phyloP scores from a whole-genome alignment of 2,329 filamentous ascomycete species.

The Hymenoscyphus fructigenus region DNA sequence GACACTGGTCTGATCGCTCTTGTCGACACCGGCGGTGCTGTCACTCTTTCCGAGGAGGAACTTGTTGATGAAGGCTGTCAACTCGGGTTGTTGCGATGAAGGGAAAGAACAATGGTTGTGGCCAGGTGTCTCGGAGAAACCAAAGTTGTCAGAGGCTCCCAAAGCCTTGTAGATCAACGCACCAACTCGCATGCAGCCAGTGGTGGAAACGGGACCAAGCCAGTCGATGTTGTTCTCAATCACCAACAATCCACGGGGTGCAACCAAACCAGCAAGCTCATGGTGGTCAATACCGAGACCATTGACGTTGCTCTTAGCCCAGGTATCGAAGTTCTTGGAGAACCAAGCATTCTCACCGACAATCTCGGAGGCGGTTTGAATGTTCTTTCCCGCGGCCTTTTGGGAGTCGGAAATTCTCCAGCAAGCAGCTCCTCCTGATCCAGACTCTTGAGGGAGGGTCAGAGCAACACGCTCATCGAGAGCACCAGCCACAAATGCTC shows the following conservation, averaged over 20 bases:
- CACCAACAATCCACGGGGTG: conserved; percentile 55
- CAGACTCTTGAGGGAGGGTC: conserved; percentile 62
- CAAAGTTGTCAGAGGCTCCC: conserved; percentile 51
- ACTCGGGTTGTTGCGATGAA: conserved; percentile 43
- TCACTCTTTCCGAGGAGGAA: conserved; percentile 41
- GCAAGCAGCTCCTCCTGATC: conserved; percentile 59
- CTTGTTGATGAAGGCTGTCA: conserved; percentile 50
- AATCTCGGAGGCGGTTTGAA: conserved; percentile 60
- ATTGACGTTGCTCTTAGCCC: conserved; percentile 43
- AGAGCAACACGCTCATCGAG: conserved; percentile 58
- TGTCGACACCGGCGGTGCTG: conserved; percentile 28
- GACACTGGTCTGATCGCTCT: conserved; percentile 27
- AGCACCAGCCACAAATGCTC: conserved; percentile 60
- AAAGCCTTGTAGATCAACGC: conserved; percentile 55
- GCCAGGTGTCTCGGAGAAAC: conserved; percentile 48
- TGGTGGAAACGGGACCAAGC: conserved; percentile 53
- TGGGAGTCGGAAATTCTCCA: conserved; percentile 56
- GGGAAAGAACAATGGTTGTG: conserved; percentile 53
- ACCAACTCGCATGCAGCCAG: conserved; percentile 52
- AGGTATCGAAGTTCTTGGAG: conserved; percentile 53
- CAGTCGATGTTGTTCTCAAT: conserved; percentile 55
- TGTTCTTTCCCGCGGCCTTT: conserved; percentile 53
- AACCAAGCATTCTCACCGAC: conserved; percentile 64
- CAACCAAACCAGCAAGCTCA: conserved; percentile 56
- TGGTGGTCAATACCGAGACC: conserved; percentile 57